phyloP scores from a whole-genome alignment of 1,284 basidiomycete species.

The Trametes pubescens region DNA sequence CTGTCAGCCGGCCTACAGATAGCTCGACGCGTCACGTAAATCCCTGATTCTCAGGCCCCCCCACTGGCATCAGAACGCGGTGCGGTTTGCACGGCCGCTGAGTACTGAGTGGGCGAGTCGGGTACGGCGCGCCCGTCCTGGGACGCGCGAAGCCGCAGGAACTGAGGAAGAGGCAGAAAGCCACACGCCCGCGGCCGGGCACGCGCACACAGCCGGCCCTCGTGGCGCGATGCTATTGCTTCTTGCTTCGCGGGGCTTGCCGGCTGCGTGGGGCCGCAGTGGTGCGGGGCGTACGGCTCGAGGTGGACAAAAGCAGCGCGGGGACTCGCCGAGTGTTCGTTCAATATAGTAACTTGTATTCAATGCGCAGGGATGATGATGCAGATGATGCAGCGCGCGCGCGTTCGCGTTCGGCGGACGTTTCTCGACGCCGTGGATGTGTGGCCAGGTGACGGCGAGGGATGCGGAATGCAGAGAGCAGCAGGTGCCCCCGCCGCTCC shows the following conservation, averaged over 20 bases:
- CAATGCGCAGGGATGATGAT: too few species aligned
- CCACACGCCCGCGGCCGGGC: conserved; percentile 18
- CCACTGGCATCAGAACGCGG: conserved; percentile 21
- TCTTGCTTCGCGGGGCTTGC: conserved; percentile 12
- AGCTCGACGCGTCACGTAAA: conserved; percentile 30
- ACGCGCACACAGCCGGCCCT: conserved; percentile 10
- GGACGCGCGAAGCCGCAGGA: conserved; percentile 8
- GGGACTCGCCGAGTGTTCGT: not conserved
- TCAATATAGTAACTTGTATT: too few species aligned
- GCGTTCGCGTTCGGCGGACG: conserved; percentile 5
- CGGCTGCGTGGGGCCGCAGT: not conserved
- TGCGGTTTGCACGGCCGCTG: conserved; percentile 21
- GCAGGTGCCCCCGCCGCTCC: conserved; percentile 3
- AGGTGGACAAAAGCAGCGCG: conserved; percentile 10
- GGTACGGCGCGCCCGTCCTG: conserved; percentile 14
- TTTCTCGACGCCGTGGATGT: conserved; percentile 1
- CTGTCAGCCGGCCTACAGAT: conserved; percentile 27
- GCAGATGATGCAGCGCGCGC: not conserved
- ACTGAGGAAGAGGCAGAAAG: conserved; percentile 15
- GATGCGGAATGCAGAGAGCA: not conserved
- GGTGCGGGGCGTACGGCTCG: not conserved
- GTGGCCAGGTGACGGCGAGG: conserved; percentile 3
- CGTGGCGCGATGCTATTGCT: conserved; percentile 15
- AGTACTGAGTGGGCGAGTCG: conserved; percentile 8
- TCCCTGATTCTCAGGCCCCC: conserved; percentile 19